phyloP scores from a whole-genome alignment of 148 eudicot species.

The Cornus suecica region DNA sequence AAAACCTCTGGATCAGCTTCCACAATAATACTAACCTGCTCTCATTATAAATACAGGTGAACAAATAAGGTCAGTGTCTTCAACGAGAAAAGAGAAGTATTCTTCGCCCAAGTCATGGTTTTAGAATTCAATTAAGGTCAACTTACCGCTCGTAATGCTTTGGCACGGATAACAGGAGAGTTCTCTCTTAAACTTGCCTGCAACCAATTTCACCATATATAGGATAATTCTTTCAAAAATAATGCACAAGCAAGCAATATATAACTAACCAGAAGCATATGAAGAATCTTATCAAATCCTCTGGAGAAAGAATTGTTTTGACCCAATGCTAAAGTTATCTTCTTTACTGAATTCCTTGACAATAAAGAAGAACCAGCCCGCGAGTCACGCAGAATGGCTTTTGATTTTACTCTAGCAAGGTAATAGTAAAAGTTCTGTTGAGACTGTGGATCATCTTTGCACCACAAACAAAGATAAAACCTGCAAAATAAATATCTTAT shows the following conservation, averaged over 20 bases:
- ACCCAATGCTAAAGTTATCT: slow-evolving; percentile 69
- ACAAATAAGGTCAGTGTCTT: slow-evolving; percentile 7
- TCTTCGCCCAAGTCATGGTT: not conserved
- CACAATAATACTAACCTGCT: slow-evolving; percentile 90
- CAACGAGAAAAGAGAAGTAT: not conserved
- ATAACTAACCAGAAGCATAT: slow-evolving; percentile 79
- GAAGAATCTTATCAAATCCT: slow-evolving; percentile 96
- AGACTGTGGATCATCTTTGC: slow-evolving; percentile 77
- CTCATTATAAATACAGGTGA: slow-evolving; percentile 16
- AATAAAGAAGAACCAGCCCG: slow-evolving; percentile 52
- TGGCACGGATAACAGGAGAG: slow-evolving; percentile 91
- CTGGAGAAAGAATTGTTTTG: slow-evolving; percentile 85
- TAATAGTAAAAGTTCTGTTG: slow-evolving; percentile 48
- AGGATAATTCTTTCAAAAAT: not conserved
- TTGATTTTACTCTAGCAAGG: slow-evolving; percentile 75
- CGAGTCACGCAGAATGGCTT: slow-evolving; percentile 67
- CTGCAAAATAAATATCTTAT: slow-evolving; percentile 35
- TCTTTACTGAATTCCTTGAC: slow-evolving; percentile 70
- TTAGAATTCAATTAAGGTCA: slow-evolving; percentile 4
- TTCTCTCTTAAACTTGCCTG: slow-evolving; percentile 94
- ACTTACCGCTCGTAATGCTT: slow-evolving; percentile 96
- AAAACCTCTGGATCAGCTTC: slow-evolving; percentile 99
- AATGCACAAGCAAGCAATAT: slow-evolving; percentile 4
- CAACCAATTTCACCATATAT: slow-evolving; percentile 12
- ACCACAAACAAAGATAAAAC: slow-evolving; percentile 95